Percentiles rank a stretch among this genome's conserved stretches.
Conservation (phyloP, 2,329 filamentous ascomycete species). For the Phaeosphaeriaceae sp. region DNA sequence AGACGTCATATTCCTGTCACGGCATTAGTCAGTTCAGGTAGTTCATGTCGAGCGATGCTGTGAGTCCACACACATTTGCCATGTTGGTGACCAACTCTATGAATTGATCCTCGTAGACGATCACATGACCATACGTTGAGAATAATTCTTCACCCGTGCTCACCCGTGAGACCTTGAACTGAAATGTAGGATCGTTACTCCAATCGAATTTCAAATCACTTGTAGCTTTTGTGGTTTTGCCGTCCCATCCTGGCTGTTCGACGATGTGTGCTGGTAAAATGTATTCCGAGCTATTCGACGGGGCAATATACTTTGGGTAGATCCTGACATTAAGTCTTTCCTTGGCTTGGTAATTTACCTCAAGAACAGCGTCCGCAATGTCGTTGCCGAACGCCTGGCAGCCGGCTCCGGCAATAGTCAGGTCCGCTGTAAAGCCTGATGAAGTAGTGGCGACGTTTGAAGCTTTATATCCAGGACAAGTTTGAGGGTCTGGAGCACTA, state of each 20-base stretch:
- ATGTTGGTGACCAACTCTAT: conserved; percentile 48
- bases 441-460: conserved; percentile 60
- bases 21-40: too few relatives aligned
- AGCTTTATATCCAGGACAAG: conserved; percentile 72
- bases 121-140: conserved; percentile 70
- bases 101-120: conserved; percentile 79
- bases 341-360: conserved; percentile 63
- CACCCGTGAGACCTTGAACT: conserved; percentile 66
- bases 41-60: too few relatives aligned
- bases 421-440: conserved; percentile 67
- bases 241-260: conserved; percentile 21
- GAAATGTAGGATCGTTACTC: conserved; percentile 63
- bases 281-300: conserved; percentile 17
- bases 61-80: conserved; percentile 2
- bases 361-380: conserved; percentile 58
- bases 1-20: conserved; percentile 66
- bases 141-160: conserved; percentile 65
- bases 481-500: conserved; percentile 27
- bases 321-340: conserved; percentile 23
- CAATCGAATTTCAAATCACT: conserved; percentile 23
- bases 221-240: conserved; percentile 2
- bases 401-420: conserved; percentile 69
- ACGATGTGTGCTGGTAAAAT: conserved; percentile 16
- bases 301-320: conserved; percentile 19
- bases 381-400: conserved; percentile 67